Percentiles rank a stretch among this genome's conserved stretches.
These are phyloP conservation scores for Rhododendron ovatum DNA, from an alignment of 148 eudicot species.

Conservation along the genomic window DNA sequence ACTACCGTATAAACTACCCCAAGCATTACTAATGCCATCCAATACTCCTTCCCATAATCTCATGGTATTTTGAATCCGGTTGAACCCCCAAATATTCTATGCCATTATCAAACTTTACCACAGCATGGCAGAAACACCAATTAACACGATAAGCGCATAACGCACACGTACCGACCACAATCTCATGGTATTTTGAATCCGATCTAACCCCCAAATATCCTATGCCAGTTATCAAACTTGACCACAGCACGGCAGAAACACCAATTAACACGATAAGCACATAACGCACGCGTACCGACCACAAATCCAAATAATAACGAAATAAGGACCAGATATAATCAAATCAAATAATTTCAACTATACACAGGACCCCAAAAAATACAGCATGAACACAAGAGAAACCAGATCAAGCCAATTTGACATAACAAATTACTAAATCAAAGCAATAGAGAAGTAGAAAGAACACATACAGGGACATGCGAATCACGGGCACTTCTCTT, in stretches of 20 bases:
- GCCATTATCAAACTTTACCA: background rate
- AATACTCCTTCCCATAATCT: background rate
- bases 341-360: background rate
- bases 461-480: conserved; percentile 73
- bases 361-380: background rate
- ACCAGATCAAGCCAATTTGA: background rate
- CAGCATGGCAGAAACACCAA: background rate
- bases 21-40: background rate
- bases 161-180: background rate
- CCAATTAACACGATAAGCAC: background rate
- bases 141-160: background rate
- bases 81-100: background rate
- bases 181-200: too few species aligned
- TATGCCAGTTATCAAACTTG: background rate
- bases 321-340: background rate
- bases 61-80: too few species aligned
- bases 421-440: background rate
- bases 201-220: background rate
- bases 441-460: background rate
- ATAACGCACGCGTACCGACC: background rate
- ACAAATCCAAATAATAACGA: background rate
- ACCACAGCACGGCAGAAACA: background rate
- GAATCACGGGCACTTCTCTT: conserved; percentile 88
- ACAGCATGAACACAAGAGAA: background rate
- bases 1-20: background rate